Evolutionary conservation across 1,284 basidiomycete genomes (phyloP), one percentile per base, ranked within the genome.

Genomic region (Anthracocystis panici-leucophaei): DNA sequence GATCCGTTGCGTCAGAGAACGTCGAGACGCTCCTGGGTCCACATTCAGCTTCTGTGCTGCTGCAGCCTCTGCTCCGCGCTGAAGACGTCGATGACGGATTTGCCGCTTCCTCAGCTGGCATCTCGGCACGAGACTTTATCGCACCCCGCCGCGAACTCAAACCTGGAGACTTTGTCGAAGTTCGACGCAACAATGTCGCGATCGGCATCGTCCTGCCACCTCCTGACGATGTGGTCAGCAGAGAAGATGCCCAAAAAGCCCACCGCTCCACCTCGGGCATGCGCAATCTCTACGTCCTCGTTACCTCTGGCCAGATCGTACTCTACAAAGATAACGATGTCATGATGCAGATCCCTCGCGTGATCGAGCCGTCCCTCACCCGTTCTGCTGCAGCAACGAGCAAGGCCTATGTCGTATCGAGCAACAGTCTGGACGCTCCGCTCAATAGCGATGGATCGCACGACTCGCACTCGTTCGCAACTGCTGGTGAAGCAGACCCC

Each of bases 101-200:
- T 14, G 31, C 16, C 4, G 16, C 45, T 18, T 27, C 25, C 12
- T 12, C 25, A 12, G 6, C 20, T 10, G 5, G 33, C 12, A 38
- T 65, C 55, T 45, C 48, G 9, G 27, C 53, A 11, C 50, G 68
- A 33, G 60, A 65, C 53, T 70, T 66, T 31, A 56, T 75, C 35
- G 45, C 58, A 9, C 67, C 73, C 0, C 42, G 67, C 8, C 52
- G 51, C 27, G 50, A 69, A 9, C n/a, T 76, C 14, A 27, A 8
- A 18, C 68, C 66, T 3, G 75, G 75, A 14, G 75, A 77, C 45
- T 79, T 79, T 52, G 69, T 73, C 35, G 77, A 78, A 23, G 42
- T 75, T 3, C 50, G 68, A 12, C 54, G 59, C n/a, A 16, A 1
- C 14, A 23, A 11, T 44, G 40, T 20, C 10, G 52, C 46, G 0